These are phyloP conservation scores for Globisporangium carolinianum DNA, from an alignment of 352 stramenopile genomes.

Conservation along the genomic window DNA sequence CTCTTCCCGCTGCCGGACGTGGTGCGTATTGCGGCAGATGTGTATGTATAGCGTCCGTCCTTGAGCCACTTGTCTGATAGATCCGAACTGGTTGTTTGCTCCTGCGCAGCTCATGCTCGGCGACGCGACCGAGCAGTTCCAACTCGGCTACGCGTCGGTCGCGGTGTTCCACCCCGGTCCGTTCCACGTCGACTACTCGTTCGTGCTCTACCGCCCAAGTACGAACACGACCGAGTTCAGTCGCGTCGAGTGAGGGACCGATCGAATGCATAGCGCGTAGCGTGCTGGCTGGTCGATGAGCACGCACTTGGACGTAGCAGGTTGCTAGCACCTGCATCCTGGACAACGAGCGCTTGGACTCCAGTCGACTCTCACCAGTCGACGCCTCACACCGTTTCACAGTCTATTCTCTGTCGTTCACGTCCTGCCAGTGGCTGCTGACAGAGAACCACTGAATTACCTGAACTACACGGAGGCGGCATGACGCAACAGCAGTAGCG, in stretches of 20 bases:
- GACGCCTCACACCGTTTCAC: no score
- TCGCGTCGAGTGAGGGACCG: constrained; percentile 45
- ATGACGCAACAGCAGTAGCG: not conserved
- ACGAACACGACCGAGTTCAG: constrained; percentile 83
- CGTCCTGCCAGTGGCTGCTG: no score
- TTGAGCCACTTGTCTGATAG: not conserved
- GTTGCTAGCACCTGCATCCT: no score
- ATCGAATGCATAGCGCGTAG: not conserved
- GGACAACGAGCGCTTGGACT: no score
- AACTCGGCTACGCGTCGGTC: constrained; percentile 75
- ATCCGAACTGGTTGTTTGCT: no score
- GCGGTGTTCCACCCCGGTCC: constrained; percentile 74
- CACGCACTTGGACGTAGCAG: no score
- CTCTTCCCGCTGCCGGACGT: constrained; percentile 92
- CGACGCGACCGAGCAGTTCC: constrained; percentile 78
- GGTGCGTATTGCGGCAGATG: constrained; percentile 17
- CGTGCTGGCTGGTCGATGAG: no score
- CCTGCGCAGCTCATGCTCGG: constrained; percentile 52
- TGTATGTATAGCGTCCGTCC: not conserved
- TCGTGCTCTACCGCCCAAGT: constrained; percentile 79
- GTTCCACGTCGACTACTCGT: constrained; percentile 83
- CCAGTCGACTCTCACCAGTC: no score
- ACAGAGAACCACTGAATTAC: no score
- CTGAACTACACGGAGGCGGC: not conserved
- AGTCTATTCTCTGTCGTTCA: no score